Evolutionary conservation across 2,329 filamentous ascomycete genomes (phyloP), one percentile per base, ranked within the genome.

Genomic region (Geosmithia morbida): DNA sequence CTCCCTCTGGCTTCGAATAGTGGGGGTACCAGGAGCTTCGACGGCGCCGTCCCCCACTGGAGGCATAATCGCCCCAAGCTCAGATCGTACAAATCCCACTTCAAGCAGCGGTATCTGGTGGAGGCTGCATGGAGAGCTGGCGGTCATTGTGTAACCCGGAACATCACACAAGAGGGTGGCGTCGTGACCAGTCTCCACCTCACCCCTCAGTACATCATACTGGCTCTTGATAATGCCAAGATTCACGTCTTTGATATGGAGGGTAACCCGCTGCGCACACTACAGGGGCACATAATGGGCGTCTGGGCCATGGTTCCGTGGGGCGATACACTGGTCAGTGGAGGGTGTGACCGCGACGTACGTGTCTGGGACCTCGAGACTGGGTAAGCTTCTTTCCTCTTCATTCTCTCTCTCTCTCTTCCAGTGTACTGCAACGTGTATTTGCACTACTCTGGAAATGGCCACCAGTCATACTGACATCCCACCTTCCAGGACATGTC

Each of bases 221-320:
- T 97, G 52, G 92, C 92, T 45, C 75, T 98, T 52, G 92, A 98
- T 69, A 98, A 97, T 64, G 90, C 92, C 39, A 94, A 94, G 69
- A 98, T 98, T 43, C 92, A 98, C 64, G 89, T 98, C 22, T 98
- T 97, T 60, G 87, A 97, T 61, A 89, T 87, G 1, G 80, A 92
- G 54, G 92, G 92, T 33, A 82, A 88, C 55, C 81, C 87, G 53
- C 81, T 94, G 56, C 87, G 88, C 61, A 95, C 87, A 2, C 69
- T 98, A 26, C 84, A 92, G 59, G 92, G 92, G 11, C 92, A 98
- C 67, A 86, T 97, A 43, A 98, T 98, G 92, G 92, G 92, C 41
- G 92, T 98, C 18, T 98, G 92, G 92, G 92, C 92, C 45, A 97
- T 98, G 90, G 88, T 98, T 20, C 92, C 92, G 7, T 96, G 89